Base-by-base conservation (phyloP, 2,329 filamentous ascomycete species). In the Claviceps paspali region DNA sequence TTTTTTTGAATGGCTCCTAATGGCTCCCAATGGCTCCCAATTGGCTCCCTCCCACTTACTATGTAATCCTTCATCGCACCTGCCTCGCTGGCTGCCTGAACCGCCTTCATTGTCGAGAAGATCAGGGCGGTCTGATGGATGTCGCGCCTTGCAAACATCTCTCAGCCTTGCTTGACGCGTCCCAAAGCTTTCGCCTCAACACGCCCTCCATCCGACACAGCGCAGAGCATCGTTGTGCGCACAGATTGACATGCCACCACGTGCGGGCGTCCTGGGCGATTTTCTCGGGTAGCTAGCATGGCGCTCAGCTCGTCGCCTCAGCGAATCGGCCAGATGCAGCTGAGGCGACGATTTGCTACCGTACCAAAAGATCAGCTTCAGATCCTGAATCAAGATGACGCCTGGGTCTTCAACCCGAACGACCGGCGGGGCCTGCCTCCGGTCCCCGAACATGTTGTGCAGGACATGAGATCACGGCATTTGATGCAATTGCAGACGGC, bases 281-380 rank as follows among this genome's bases (percentile, higher is more conserved):
- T 17, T 15, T 23, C 9, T 10, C 12, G 11, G 17, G n/a, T 31
- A 34, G 29, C 30, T 17, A 35, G 24, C 43, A 57, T 57, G 54
- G 40, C 53, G 41, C 26, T 44, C 38, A 19, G 40, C 17, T 41
- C 48, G 22, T 46, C 48, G 35, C 44, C 51, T 35, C 31, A 33
- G 27, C 47, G 46, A 36, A 46, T 47, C 32, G 28, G 54, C 19
- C 27, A 38, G 26, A 43, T 47, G 24, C 41, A 53, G 26, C 42
- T 58, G 29, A 31, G 45, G 31, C 52, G 48, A 9, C 51, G 49
- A 10, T 42, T 54, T 15, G 41, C 53, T 14, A 52, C 38, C 18
- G 52, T 67, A 6, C 58, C 62, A 1, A 52, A 48, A 12, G 55
- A 63, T 29, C 65, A 68, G 43, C 50, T 50, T 19, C 36, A 38